These are phyloP conservation scores for Penicillium soppii DNA, from an alignment of 495 filamentous ascomycete species.

Conservation along the genomic window DNA sequence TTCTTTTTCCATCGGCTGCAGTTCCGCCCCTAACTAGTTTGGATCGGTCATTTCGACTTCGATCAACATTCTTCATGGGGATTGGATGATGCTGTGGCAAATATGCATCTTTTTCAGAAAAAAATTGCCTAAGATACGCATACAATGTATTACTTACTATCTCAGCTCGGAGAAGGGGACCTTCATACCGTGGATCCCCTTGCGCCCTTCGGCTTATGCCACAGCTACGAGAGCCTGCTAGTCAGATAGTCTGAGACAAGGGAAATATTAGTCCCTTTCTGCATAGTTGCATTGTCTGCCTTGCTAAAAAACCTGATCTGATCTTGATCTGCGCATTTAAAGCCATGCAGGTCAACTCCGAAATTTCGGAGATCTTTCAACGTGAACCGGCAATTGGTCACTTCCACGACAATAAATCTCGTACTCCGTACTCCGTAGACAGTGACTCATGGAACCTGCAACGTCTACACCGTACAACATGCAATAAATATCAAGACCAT, in stretches of 20 bases:
- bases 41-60: neutral
- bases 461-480: too few relatives aligned
- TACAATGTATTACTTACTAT: too few relatives aligned
- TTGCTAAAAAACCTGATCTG: neutral
- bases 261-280: neutral
- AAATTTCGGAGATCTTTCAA: neutral
- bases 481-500: too few relatives aligned
- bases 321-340: constrained; percentile 2
- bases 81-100: neutral
- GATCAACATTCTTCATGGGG: neutral
- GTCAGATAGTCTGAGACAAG: constrained; percentile 12
- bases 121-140: too few relatives aligned
- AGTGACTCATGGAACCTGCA: too few relatives aligned
- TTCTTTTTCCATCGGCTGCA: neutral
- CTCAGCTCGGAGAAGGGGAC: neutral
- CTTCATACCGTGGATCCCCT: constrained; percentile 12
- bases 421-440: neutral
- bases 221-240: neutral
- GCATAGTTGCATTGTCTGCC: constrained; percentile 1
- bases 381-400: neutral
- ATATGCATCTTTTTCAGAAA: too few relatives aligned
- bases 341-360: neutral
- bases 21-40: neutral
- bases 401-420: neutral
- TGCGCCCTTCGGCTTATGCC: constrained; percentile 5